A percentile compares a stretch with the other conserved stretches of the same genome.
phyloP scores from a whole-genome alignment of 2,329 filamentous ascomycete genomes.

The Fusarium oxysporum region DNA sequence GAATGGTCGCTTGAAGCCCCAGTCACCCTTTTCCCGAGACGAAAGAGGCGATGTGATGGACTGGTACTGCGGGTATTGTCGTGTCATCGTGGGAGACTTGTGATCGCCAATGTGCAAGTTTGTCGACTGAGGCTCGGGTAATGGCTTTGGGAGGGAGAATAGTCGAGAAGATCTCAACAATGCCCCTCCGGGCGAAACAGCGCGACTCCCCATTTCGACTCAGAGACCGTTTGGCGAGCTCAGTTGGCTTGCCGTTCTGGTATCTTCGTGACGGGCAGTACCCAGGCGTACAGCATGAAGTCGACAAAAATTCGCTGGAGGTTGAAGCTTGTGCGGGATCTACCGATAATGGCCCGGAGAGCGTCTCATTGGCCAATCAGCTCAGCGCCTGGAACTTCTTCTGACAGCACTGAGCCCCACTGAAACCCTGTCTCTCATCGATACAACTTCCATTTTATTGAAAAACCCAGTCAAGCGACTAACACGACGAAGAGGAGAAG shows the following conservation, averaged over 20 bases:
- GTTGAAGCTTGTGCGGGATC: constrained; percentile 39
- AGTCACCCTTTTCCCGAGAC: constrained; percentile 83
- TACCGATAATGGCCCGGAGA: constrained; percentile 51
- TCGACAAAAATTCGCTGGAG: constrained; percentile 48
- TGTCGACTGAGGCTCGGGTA: constrained; percentile 71
- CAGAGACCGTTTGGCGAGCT: constrained; percentile 45
- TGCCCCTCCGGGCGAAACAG: constrained; percentile 70
- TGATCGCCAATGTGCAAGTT: constrained; percentile 50
- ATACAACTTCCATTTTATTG: constrained; percentile 18
- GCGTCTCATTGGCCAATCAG: constrained; percentile 35
- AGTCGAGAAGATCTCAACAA: constrained; percentile 89
- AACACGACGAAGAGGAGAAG: constrained; percentile 14
- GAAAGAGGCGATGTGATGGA: constrained; percentile 81
- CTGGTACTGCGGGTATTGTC: constrained; percentile 82
- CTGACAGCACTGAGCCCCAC: constrained; percentile 33
- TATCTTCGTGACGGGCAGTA: constrained; percentile 35
- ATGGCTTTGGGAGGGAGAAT: constrained; percentile 84
- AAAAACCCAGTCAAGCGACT: constrained; percentile 20
- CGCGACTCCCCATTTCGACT: constrained; percentile 49
- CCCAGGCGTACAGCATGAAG: constrained; percentile 24
- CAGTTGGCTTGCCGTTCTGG: constrained; percentile 46
- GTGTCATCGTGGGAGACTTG: constrained; percentile 66
- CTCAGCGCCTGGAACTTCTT: constrained; percentile 1
- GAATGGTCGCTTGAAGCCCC: constrained; percentile 89
- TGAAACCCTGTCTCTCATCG: constrained; percentile 31